phyloP scores from a whole-genome alignment of 1,139 yeast genomes.

The Pichia sp. region DNA sequence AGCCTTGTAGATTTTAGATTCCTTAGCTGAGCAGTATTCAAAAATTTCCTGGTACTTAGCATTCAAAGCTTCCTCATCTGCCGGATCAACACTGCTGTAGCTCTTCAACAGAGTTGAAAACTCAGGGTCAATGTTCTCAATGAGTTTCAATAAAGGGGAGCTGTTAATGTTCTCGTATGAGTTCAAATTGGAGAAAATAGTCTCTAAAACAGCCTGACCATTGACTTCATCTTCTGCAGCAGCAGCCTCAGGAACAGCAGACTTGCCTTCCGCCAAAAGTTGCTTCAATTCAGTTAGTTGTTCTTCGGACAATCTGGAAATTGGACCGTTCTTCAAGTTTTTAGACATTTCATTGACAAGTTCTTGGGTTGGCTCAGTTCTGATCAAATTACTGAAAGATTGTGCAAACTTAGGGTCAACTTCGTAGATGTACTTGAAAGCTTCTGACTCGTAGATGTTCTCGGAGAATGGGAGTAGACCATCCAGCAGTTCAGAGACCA shows the following conservation, averaged over 20 bases:
- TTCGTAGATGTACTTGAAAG: slow-evolving; percentile 14
- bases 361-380: slow-evolving; percentile 11
- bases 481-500: slow-evolving; percentile 15
- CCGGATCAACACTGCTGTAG: slow-evolving; percentile 17
- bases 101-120: slow-evolving; percentile 14
- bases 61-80: slow-evolving; percentile 14
- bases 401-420: slow-evolving; percentile 19
- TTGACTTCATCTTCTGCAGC: slow-evolving; percentile 5
- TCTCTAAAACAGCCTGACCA: slow-evolving; percentile 18
- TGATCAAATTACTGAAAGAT: slow-evolving; percentile 13
- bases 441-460: slow-evolving; percentile 16
- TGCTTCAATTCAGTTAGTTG: slow-evolving; percentile 10
- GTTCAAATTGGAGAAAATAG: slow-evolving; percentile 22
- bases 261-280: slow-evolving; percentile 1
- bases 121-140: slow-evolving; percentile 14
- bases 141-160: slow-evolving; percentile 17
- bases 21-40: slow-evolving; percentile 14
- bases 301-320: slow-evolving; percentile 11
- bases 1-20: slow-evolving; percentile 16
- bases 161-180: slow-evolving; percentile 15
- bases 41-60: slow-evolving; percentile 14
- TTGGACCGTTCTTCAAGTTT: slow-evolving; percentile 14
- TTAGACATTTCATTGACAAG: slow-evolving; percentile 10
- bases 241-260: background rate
- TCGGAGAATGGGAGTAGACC: slow-evolving; percentile 13